Evolutionary conservation across 1,284 basidiomycete genomes (phyloP), one percentile per base, ranked within the genome.

Genomic region (Lentinula novae-zelandiae): DNA sequence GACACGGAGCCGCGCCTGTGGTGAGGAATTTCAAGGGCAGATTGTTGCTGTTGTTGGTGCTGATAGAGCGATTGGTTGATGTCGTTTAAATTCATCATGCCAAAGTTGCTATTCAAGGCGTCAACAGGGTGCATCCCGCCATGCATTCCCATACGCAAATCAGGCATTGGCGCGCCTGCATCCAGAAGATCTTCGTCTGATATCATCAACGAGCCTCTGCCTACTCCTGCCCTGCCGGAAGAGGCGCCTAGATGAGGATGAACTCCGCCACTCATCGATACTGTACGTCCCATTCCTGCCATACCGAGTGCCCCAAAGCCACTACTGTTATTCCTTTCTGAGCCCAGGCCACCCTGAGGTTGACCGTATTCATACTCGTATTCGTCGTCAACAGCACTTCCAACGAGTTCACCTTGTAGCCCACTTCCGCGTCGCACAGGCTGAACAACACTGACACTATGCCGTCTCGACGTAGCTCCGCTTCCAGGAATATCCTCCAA

Each of bases 361-460:
- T 54, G 5, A 42, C 27, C 64, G 65, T 76, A 78, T 7, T 72
- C 68, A 1, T 78, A 69, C 3, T 75, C 76, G 22, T 63, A 69
- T 27, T 73, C 68, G 46, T 84, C 83, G 44, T 86, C 83, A 15
- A 51, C 40, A 5, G 58, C 58, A 53, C 58, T 60, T 6, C 58
- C 57, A 52, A n/a, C 50, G n/a, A 38, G 2, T 22, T 46, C 44
- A 46, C 44, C 58, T 31, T 48, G 38, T 22, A 34, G 13, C 27
- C 60, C 60, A 92, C 89, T 8, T 86, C 85, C 82, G 3, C 85
- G 85, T 62, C 86, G 75, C 13, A 89, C 79, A 0, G 89, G 86
- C 70, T 88, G 90, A 15, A 94, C 90, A 62, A 95, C 86, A 61
- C 90, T 93, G 64, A 96, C 92, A 63, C 89, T 92, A 68, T 95